Base-by-base conservation (phyloP, 805 yeast genomes). In the Ogataea wickerhamii region DNA sequence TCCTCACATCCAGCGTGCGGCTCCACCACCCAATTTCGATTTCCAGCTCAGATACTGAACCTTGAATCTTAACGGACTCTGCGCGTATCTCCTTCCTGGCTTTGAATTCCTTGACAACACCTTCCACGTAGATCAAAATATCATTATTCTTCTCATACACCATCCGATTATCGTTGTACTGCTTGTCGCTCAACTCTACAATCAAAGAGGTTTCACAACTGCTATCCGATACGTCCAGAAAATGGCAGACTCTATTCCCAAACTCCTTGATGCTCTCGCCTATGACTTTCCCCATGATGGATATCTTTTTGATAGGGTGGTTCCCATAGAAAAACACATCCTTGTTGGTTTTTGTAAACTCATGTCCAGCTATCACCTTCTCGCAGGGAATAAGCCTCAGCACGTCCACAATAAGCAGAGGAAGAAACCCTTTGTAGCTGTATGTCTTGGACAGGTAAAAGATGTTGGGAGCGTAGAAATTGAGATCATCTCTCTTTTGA, bases 241-340 rank as follows among this genome's bases (percentile, higher is more conserved):
- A 51, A 37, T 57, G 45, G 10, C 39, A 16, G 2, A 7, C 21
- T 14, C 32, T 42, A 14, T 20, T 23, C 18, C 18, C 36, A 20
- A 17, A 37, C 18, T 41, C 54, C 28, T 30, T 58, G 38, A 38
- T 41, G 43, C 41, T 56, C 56, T 59, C 66, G 20, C 64, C 63
- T 2, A 56, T 44, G 3, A 71, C 51, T 12, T 53, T 48, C 0
- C 78, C 80, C 24, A 55, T 32, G 0, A 74, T 40, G 11, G 47
- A 44, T 0, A 74, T 47, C 16, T 47, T 47, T 14, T 52, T 45
- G 2, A 73, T 34, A 0, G 80, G 80, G 51, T 72, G 70, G 42
- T 74, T 74, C 1, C 53, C 50, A 26, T 61, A 50, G 52, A 74
- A 46, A 3, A 62, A 40, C 4, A 60, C 56, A 7, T 46, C 44